phyloP scores from a whole-genome alignment of 2,329 filamentous ascomycete genomes.

The Apiospora saccharicola region DNA sequence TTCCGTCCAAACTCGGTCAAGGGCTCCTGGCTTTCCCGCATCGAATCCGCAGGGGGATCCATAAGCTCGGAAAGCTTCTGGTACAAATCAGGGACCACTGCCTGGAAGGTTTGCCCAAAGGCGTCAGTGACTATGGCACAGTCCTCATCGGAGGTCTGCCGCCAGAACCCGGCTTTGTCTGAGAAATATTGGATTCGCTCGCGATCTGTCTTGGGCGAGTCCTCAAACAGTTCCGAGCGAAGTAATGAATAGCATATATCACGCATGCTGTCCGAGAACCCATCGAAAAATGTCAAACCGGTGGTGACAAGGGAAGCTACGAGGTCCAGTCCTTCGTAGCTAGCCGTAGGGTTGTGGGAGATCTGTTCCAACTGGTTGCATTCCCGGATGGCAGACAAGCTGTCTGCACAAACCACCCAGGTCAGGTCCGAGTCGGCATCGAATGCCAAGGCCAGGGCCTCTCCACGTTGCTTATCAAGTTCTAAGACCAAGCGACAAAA shows the following conservation, averaged over 20 bases:
- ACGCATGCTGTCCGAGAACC: constrained; percentile 73
- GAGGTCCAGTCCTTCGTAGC: constrained; percentile 54
- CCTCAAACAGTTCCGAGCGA: constrained; percentile 76
- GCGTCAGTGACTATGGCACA: constrained; percentile 73
- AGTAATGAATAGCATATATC: constrained; percentile 73
- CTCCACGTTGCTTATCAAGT: constrained; percentile 84
- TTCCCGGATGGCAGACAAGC: constrained; percentile 78
- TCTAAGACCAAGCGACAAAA: constrained; percentile 88
- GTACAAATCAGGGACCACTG: constrained; percentile 64
- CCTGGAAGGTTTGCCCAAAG: constrained; percentile 71
- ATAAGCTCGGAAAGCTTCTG: constrained; percentile 58
- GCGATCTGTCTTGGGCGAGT: constrained; percentile 72
- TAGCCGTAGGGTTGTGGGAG: constrained; percentile 71
- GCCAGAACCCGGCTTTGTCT: constrained; percentile 78
- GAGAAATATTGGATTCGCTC: constrained; percentile 82
- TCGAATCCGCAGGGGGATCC: constrained; percentile 54
- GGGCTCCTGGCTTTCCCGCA: constrained; percentile 47
- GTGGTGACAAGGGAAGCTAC: constrained; percentile 70
- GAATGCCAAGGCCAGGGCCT: constrained; percentile 79
- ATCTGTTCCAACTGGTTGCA: constrained; percentile 82
- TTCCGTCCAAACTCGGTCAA: constrained; percentile 80
- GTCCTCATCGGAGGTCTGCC: constrained; percentile 83
- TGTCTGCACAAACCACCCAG: constrained; percentile 86
- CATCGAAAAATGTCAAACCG: constrained; percentile 73
- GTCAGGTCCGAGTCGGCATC: constrained; percentile 76